Evolutionary conservation across 192 early-diverging fungal species (phyloP).

Genomic region (Pilaira anomala): DNA sequence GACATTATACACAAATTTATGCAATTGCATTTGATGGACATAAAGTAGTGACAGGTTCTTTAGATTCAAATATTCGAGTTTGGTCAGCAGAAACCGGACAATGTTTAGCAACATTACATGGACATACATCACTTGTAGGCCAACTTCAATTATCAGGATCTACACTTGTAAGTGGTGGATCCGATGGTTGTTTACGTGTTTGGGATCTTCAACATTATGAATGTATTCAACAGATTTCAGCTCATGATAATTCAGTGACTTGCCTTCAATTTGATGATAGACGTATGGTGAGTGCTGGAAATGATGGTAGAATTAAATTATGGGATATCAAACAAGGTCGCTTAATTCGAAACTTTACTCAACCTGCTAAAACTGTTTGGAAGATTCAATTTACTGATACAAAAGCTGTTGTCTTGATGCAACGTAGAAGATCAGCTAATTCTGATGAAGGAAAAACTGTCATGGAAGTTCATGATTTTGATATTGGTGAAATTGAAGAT

Average conservation of each 20-base stretch:
- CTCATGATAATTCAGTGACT: conserved; percentile 85
- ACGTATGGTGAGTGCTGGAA: conserved; percentile 87
- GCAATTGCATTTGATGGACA: conserved; percentile 85
- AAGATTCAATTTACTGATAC: conserved; percentile 53
- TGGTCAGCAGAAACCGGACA: conserved; percentile 86
- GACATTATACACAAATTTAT: conserved; percentile 95
- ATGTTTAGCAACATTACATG: conserved; percentile 76
- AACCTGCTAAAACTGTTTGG: conserved; percentile 87
- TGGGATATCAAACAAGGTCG: conserved; percentile 90
- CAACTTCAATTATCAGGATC: conserved; percentile 81
- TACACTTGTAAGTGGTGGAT: conserved; percentile 85
- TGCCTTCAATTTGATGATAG: conserved; percentile 93
- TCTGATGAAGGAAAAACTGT: conserved; percentile 32
- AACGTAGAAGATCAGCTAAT: conserved; percentile 30
- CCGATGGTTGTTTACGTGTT: conserved; percentile 86
- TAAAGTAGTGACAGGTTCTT: conserved; percentile 83
- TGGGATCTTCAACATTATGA: conserved; percentile 75
- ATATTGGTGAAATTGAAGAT: conserved; percentile 23
- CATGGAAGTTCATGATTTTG: conserved; percentile 43
- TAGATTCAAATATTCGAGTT: conserved; percentile 89
- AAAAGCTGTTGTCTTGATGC: conserved; percentile 54
- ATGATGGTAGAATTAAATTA: conserved; percentile 89
- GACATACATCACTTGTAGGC: conserved; percentile 92
- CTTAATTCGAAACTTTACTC: conserved; percentile 78
- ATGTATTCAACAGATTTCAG: conserved; percentile 62